phyloP scores from a whole-genome alignment of 2,329 filamentous ascomycete genomes.

The Colletotrichum zoysiae region DNA sequence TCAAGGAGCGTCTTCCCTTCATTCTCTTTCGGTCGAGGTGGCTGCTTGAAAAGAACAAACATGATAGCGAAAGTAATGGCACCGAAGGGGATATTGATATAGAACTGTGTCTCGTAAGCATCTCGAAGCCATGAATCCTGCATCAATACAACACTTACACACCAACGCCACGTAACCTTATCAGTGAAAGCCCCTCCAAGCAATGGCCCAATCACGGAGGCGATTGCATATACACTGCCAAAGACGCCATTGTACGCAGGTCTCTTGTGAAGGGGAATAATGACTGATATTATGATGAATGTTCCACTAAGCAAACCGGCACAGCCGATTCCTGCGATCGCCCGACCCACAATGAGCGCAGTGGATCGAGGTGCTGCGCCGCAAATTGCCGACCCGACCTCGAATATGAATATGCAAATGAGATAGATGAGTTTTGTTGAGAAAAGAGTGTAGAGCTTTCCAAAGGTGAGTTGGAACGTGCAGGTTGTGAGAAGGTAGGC shows the following conservation, averaged over 20 bases:
- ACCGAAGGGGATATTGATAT: slow-evolving; percentile 49
- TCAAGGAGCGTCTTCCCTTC: slow-evolving; percentile 1
- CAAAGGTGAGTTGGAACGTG: too few species aligned
- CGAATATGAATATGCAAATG: slow-evolving; percentile 32
- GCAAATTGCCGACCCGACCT: slow-evolving; percentile 46
- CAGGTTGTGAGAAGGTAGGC: too few species aligned
- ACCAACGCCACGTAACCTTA: slow-evolving; percentile 51
- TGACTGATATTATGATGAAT: slow-evolving; percentile 54
- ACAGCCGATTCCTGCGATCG: slow-evolving; percentile 52
- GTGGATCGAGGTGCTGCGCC: slow-evolving; percentile 48
- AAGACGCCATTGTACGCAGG: slow-evolving; percentile 55
- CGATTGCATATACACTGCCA: slow-evolving; percentile 54
- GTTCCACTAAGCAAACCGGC: slow-evolving; percentile 52
- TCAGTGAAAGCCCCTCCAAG: slow-evolving; percentile 48
- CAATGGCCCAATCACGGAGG: slow-evolving; percentile 45
- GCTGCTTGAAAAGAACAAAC: too few species aligned
- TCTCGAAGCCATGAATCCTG: neutral
- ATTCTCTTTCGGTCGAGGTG: slow-evolving; percentile 1
- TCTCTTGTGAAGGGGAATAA: slow-evolving; percentile 49
- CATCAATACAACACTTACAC: slow-evolving; percentile 32
- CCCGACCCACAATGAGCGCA: slow-evolving; percentile 53
- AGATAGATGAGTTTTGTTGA: too few species aligned
- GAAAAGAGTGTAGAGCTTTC: too few species aligned
- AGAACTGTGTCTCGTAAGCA: slow-evolving; percentile 37
- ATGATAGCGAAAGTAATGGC: slow-evolving; percentile 24